Conservation (phyloP, 1,284 basidiomycete genomes). For the Ceratobasidium sp. region DNA sequence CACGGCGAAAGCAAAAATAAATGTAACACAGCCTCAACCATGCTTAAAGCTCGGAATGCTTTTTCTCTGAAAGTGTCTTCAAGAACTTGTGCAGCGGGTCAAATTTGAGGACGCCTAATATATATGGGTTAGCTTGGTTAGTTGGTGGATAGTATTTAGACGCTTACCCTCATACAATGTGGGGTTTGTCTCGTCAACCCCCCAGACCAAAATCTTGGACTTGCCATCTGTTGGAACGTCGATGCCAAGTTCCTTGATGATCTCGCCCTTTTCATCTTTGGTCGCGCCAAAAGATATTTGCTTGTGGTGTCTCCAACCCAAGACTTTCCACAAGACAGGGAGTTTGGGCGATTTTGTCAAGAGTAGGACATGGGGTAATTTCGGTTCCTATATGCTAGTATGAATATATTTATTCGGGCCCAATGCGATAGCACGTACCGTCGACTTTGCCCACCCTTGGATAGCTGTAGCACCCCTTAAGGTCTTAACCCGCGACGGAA, state of each 20-base stretch:
- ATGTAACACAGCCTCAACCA: not conserved
- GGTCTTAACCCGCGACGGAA: slow-evolving; percentile 75
- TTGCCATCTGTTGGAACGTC: slow-evolving; percentile 64
- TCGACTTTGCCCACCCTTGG: slow-evolving; percentile 65
- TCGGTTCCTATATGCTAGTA: slow-evolving; percentile 58
- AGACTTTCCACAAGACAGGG: slow-evolving; percentile 86
- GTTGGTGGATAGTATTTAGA: slow-evolving; percentile 2
- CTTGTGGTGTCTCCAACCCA: slow-evolving; percentile 77
- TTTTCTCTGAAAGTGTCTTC: slow-evolving; percentile 22
- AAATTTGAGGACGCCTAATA: slow-evolving; percentile 68
- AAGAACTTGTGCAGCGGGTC: slow-evolving; percentile 75
- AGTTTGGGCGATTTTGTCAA: slow-evolving; percentile 80
- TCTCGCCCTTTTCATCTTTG: slow-evolving; percentile 71
- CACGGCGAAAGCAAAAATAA: not conserved
- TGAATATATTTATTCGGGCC: not conserved
- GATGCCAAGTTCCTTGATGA: slow-evolving; percentile 66
- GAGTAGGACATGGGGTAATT: slow-evolving; percentile 75
- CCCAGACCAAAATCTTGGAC: slow-evolving; percentile 73
- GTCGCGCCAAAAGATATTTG: slow-evolving; percentile 75
- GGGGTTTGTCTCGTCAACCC: slow-evolving; percentile 64
- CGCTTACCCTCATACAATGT: slow-evolving; percentile 69
- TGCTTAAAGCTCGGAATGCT: slow-evolving; percentile 16
- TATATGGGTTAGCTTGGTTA: slow-evolving; percentile 22
- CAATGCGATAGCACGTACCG: not conserved
- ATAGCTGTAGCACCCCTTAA: slow-evolving; percentile 66